A percentile compares a stretch with the other conserved stretches of the same genome.
These are phyloP conservation scores for Paramicrosporidium saccamoebae DNA, from an alignment of 371 early-diverging fungal species.

Conservation along the genomic window DNA sequence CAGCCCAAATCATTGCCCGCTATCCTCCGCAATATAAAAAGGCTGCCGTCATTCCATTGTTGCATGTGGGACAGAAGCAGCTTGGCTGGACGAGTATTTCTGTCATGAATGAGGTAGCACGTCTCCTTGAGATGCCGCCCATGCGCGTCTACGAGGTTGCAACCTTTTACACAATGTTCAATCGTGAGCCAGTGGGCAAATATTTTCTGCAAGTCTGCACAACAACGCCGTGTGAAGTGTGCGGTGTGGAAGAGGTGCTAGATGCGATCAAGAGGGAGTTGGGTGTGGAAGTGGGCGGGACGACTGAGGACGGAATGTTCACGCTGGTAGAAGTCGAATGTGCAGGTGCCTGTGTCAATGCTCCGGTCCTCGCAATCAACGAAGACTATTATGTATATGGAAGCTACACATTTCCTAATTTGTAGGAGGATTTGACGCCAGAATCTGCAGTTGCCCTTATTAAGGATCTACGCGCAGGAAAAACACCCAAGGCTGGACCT, in stretches of 20 bases:
- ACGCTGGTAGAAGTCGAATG: conserved; percentile 94
- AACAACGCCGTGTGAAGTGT: conserved; percentile 84
- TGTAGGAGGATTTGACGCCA: conserved; percentile 75
- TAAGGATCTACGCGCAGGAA: conserved; percentile 43
- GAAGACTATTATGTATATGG: conserved; percentile 66
- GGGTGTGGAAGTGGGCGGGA: conserved; percentile 68
- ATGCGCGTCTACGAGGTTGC: conserved; percentile 98
- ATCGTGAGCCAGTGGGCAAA: conserved; percentile 89
- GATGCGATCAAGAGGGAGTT: conserved; percentile 49
- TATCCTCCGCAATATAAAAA: conserved; percentile 92
- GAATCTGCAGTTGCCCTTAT: conserved; percentile 54
- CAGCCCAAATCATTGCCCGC: conserved; percentile 51
- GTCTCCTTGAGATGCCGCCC: conserved; percentile 68
- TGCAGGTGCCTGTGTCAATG: conserved; percentile 94
- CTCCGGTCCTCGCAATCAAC: conserved; percentile 83
- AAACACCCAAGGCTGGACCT: conserved; percentile 43
- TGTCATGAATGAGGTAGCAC: conserved; percentile 87
- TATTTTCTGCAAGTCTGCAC: conserved; percentile 91
- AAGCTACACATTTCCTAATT: conserved; percentile 1
- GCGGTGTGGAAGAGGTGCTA: conserved; percentile 61
- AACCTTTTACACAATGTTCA: conserved; percentile 95
- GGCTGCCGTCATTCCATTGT: conserved; percentile 76
- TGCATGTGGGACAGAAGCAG: conserved; percentile 84
- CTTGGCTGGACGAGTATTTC: conserved; percentile 60
- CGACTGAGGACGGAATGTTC: conserved; percentile 68